Percentiles rank a stretch among this genome's conserved stretches.
Evolutionary conservation across 345 rosid species (phyloP).

Genomic region (Bruguiera gymnorhiza): DNA sequence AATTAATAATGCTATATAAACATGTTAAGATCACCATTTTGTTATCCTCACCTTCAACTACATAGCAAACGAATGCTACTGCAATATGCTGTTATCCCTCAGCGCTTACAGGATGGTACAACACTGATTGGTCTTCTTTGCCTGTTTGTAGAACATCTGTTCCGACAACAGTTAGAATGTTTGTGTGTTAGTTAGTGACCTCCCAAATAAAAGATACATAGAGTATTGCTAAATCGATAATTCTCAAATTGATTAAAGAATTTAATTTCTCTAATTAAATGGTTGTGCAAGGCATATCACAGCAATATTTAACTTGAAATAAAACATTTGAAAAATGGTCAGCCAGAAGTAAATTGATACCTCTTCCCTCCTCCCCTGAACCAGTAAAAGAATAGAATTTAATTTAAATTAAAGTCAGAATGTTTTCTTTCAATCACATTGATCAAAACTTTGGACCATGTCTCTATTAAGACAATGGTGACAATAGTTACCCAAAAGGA

Average conservation of each 20-base stretch:
- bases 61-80: conserved; percentile 14
- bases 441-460: no score
- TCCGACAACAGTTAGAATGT: conserved; percentile 16
- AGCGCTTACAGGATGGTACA: conserved; percentile 73
- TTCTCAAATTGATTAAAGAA: background rate
- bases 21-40: conserved; percentile 20
- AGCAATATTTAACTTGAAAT: no score
- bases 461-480: no score
- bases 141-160: conserved; percentile 99
- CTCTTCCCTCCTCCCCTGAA: no score
- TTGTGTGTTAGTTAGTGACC: conserved; percentile 18
- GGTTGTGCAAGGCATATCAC: no score
- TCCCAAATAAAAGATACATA: background rate
- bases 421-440: no score
- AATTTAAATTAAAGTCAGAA: no score
- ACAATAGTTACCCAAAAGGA: no score
- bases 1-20: conserved; percentile 25
- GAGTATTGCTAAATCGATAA: background rate
- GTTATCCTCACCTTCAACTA: conserved; percentile 16
- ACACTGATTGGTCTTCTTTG: conserved; percentile 91
- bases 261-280: no score
- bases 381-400: no score
- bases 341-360: no score
- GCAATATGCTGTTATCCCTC: conserved; percentile 3
- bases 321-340: no score